Base-by-base conservation (phyloP, 805 yeast genomes). In the Priceomyces castillae region DNA sequence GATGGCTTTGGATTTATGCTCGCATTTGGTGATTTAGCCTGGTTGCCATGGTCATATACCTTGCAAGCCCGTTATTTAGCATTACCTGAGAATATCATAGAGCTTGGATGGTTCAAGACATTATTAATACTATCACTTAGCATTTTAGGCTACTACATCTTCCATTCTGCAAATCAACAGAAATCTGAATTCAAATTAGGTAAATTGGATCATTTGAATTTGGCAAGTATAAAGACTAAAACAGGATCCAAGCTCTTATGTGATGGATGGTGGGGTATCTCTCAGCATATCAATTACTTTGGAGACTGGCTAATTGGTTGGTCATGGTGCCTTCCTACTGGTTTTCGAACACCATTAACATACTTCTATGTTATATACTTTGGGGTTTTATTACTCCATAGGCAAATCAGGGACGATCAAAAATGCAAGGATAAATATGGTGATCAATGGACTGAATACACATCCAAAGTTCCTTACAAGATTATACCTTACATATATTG, bases 1-100 rank as follows among this genome's bases (percentile, higher is more conserved):
- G 99, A 94, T 67, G 99, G 99, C 0, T 89, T 94, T 61, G 99
- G 99, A 1, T 90, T 84, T 67, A 94, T 94, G 99, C 73, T 94
- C 41, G 81, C 90, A 2, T 90, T 92, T 69, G 99, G 99, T 22
- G 99, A 94, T 61, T 74, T 94, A 55, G 82, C 94, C 2, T 77
- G 94, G 71, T 89, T 94, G 17, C 99, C 99, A 25, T 92, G 92
- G 73, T 77, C 95, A 1, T 94, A 94, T 62, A 77, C 90, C 7
- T 62, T 94, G 46, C 99, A 94, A 61, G 76, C 95, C 2, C 77
- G 98, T 48, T 94, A 82, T 60, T 68, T 92, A 49, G 78, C 90
- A 4, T 74, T 82, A 35, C 57, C 60, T 3, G 58, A 62, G 22
- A 78, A 81, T 47, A 81, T 82, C 18, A 65, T 82, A 16, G 63